Percentiles rank a stretch among this genome's conserved stretches.
phyloP scores from a whole-genome alignment of 352 stramenopile species.

The Phytophthora gonapodyides region DNA sequence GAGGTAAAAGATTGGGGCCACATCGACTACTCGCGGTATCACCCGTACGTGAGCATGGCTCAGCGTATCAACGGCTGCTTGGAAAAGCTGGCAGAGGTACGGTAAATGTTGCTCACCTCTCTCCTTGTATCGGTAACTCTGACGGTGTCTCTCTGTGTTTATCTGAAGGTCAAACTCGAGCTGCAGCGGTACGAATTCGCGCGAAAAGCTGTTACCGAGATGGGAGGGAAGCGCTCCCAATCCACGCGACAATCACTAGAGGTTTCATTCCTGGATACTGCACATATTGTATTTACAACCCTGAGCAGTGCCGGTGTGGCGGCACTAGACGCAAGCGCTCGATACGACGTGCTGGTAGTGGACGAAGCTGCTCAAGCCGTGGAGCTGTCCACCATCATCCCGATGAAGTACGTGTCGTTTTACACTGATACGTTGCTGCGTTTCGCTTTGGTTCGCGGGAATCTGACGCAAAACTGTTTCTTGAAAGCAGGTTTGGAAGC shows the following conservation, averaged over 20 bases:
- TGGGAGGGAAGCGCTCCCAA: constrained; percentile 61
- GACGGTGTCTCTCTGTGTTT: constrained; percentile 10
- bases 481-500: constrained; percentile 73
- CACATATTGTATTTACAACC: constrained; percentile 93
- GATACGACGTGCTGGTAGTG: constrained; percentile 86
- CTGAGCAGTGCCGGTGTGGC: constrained; percentile 88
- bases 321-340: constrained; percentile 73
- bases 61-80: constrained; percentile 84
- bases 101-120: constrained; percentile 3
- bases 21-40: constrained; percentile 80
- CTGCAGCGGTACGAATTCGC: constrained; percentile 85
- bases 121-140: constrained; percentile 1
- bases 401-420: constrained; percentile 76
- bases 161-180: constrained; percentile 72
- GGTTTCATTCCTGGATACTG: constrained; percentile 88
- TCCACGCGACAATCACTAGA: constrained; percentile 80
- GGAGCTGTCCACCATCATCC: constrained; percentile 88
- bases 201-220: constrained; percentile 63
- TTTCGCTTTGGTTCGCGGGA: constrained; percentile 6
- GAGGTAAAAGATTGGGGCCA: constrained; percentile 27
- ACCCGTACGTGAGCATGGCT: constrained; percentile 67
- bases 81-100: constrained; percentile 73
- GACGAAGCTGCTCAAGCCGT: constrained; percentile 89
- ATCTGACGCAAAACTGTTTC: constrained; percentile 9
- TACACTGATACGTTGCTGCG: not conserved